phyloP scores from a whole-genome alignment of 495 filamentous ascomycete species.

The Neurospora sp. region DNA sequence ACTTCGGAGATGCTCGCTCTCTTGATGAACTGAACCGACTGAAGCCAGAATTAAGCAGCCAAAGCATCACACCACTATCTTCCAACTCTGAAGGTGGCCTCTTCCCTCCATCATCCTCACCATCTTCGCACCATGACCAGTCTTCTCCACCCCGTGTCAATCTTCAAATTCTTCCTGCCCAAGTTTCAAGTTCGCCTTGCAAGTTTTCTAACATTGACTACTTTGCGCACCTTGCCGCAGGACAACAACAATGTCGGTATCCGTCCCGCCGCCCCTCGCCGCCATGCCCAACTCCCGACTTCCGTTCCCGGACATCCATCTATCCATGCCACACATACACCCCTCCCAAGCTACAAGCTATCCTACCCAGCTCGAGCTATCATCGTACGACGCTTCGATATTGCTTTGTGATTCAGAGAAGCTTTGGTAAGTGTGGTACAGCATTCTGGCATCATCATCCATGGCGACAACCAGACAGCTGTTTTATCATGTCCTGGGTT shows the following conservation, averaged over 20 bases:
- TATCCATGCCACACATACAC: too few species aligned
- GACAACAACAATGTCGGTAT: not conserved
- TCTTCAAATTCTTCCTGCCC: not conserved
- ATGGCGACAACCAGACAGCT: not conserved
- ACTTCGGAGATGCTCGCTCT: not conserved
- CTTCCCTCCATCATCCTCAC: not conserved
- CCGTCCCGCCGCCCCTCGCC: not conserved
- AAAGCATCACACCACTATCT: not conserved
- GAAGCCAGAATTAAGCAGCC: not conserved
- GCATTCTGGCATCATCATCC: not conserved
- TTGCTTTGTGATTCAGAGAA: not conserved
- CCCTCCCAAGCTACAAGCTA: not conserved
- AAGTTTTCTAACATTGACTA: not conserved
- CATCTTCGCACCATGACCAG: not conserved
- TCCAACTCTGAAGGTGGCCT: not conserved
- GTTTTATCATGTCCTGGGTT: not conserved
- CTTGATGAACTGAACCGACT: not conserved
- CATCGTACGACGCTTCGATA: not conserved
- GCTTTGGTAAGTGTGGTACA: not conserved
- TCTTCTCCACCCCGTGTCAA: not conserved
- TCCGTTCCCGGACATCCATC: not conserved
- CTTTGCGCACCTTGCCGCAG: not conserved
- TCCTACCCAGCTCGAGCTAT: not conserved
- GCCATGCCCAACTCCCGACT: not conserved
- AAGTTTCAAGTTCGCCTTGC: not conserved